These are phyloP conservation scores for Neurospora sp. DNA, from an alignment of 495 filamentous ascomycete species.

Conservation along the genomic window DNA sequence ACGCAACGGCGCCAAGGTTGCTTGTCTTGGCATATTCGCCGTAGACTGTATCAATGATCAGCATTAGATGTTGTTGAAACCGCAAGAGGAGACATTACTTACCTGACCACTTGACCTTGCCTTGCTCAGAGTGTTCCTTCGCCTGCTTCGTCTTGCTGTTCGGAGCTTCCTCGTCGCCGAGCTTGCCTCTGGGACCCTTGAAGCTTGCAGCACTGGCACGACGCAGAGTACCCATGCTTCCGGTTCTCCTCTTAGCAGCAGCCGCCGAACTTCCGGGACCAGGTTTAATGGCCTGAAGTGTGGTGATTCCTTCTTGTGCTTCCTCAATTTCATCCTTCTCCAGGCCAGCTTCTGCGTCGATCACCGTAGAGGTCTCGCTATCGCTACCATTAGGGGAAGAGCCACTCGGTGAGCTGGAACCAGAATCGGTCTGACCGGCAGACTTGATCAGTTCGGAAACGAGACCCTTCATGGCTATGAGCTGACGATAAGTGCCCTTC, in stretches of 20 bases:
- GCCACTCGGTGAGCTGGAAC: slow-evolving; percentile 13
- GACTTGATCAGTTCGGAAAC: slow-evolving; percentile 79
- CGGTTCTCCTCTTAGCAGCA: slow-evolving; percentile 44
- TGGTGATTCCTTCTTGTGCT: slow-evolving; percentile 54
- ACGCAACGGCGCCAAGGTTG: slow-evolving; percentile 70
- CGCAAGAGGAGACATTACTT: slow-evolving; percentile 5
- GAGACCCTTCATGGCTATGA: slow-evolving; percentile 88
- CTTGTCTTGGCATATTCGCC: slow-evolving; percentile 86
- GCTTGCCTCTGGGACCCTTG: slow-evolving; percentile 69
- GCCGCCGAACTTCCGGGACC: slow-evolving; percentile 27
- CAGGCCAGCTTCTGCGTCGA: slow-evolving; percentile 36
- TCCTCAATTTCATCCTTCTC: slow-evolving; percentile 58
- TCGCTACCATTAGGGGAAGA: slow-evolving; percentile 34
- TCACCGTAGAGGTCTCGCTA: slow-evolving; percentile 51
- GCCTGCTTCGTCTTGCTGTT: slow-evolving; percentile 66
- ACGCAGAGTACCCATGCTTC: slow-evolving; percentile 67
- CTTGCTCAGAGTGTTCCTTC: slow-evolving; percentile 82
- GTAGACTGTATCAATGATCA: slow-evolving; percentile 46
- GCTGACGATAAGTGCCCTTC: slow-evolving; percentile 77
- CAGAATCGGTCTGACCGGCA: slow-evolving; percentile 44
- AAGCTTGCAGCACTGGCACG: slow-evolving; percentile 90
- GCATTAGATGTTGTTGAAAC: slow-evolving; percentile 2
- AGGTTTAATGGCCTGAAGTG: slow-evolving; percentile 61
- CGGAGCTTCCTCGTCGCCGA: slow-evolving; percentile 71
- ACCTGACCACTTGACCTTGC: slow-evolving; percentile 90